Percentiles rank a stretch among this genome's conserved stretches.
Evolutionary conservation across 768 basidiomycete species (phyloP).

Genomic region (Cytidiella melzeri): DNA sequence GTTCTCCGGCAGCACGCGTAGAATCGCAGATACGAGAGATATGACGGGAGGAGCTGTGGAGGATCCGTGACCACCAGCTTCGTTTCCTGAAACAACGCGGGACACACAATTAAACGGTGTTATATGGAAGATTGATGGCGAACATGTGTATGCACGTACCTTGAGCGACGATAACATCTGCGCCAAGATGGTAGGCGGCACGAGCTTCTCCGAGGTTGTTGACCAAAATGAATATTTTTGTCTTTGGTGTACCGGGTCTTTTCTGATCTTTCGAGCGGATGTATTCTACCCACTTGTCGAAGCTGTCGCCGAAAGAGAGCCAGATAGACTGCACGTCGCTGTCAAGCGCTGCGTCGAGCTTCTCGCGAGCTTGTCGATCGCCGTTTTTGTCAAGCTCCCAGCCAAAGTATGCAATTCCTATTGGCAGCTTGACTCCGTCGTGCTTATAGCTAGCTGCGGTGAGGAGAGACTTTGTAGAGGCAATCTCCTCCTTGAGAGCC

Average conservation of each 20-base stretch:
- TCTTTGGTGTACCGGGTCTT: constrained; percentile 34
- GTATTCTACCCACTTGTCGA: constrained; percentile 54
- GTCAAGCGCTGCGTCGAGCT: constrained; percentile 47
- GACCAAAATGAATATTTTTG: constrained; percentile 62
- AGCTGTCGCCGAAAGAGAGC: constrained; percentile 63
- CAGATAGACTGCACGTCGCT: constrained; percentile 60
- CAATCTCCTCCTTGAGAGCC: constrained; percentile 44
- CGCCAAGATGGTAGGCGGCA: constrained; percentile 62
- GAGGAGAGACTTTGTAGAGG: constrained; percentile 43
- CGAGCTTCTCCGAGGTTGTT: constrained; percentile 52
- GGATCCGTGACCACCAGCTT: constrained; percentile 77
- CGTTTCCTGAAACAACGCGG: constrained; percentile 45
- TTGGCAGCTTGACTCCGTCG: constrained; percentile 30
- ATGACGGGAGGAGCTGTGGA: constrained; percentile 51
- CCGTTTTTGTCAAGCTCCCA: constrained; percentile 60
- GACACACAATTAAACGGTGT: neutral
- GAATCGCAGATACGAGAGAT: constrained; percentile 52
- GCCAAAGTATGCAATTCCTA: constrained; percentile 72
- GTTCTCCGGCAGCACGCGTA: constrained; percentile 32
- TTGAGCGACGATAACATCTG: constrained; percentile 74
- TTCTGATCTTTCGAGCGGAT: constrained; percentile 50
- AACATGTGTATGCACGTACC: constrained; percentile 35
- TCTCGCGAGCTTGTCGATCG: constrained; percentile 29
- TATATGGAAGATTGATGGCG: neutral
- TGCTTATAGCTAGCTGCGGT: constrained; percentile 11